These are phyloP conservation scores for Xylaria scruposa DNA, from an alignment of 495 filamentous ascomycete species.

Conservation along the genomic window DNA sequence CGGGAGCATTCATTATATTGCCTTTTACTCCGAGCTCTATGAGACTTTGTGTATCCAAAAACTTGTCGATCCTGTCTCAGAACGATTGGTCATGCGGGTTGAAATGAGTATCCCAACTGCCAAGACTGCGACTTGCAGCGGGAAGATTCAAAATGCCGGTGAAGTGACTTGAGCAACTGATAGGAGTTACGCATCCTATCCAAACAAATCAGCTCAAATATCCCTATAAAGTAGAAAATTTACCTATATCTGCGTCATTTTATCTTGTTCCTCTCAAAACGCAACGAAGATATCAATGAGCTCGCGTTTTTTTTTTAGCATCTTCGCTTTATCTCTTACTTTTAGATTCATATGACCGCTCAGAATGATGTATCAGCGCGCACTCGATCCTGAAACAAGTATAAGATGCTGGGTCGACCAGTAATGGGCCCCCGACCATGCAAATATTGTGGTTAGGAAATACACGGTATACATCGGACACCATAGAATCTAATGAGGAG, in stretches of 20 bases:
- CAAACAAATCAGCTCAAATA: background rate
- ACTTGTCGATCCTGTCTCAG: background rate
- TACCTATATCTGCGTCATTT: background rate
- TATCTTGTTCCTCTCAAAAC: background rate
- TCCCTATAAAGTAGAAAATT: background rate
- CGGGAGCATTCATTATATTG: background rate
- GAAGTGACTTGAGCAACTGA: background rate
- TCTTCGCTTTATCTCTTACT: background rate
- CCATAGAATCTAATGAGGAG: background rate
- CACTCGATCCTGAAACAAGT: background rate
- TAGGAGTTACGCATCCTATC: background rate
- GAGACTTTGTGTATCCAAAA: background rate
- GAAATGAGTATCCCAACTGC: background rate
- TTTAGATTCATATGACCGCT: background rate
- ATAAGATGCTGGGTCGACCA: background rate
- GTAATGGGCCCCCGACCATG: background rate
- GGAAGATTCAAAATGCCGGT: background rate
- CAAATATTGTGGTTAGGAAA: no score
- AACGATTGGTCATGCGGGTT: background rate
- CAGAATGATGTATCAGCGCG: background rate
- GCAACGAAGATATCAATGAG: background rate
- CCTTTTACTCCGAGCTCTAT: background rate
- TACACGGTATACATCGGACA: no score
- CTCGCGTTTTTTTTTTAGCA: background rate
- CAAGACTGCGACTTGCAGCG: slow-evolving; percentile 15